A percentile compares a stretch with the other conserved stretches of the same genome.
phyloP scores from a whole-genome alignment of 2,329 filamentous ascomycete genomes.

The Emericellopsis atlantica region DNA sequence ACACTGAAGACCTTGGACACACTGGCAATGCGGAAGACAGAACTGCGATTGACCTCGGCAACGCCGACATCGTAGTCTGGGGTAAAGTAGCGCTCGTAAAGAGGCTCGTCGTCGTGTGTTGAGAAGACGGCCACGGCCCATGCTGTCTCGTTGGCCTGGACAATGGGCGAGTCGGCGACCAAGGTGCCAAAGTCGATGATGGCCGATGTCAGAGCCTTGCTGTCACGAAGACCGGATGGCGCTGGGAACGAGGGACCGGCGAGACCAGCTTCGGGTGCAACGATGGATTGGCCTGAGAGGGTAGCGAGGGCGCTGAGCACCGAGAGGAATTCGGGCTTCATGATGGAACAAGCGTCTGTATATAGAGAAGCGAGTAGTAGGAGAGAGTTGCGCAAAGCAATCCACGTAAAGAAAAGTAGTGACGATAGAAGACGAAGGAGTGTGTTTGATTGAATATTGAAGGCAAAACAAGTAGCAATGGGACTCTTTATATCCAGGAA shows the following conservation, averaged over 20 bases:
- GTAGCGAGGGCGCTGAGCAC: neutral
- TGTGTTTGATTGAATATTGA: no score
- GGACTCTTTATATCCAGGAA: no score
- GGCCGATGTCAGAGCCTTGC: neutral
- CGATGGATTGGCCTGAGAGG: neutral
- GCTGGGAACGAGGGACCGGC: neutral
- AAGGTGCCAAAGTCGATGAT: neutral
- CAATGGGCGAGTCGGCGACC: neutral
- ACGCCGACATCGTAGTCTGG: slow-evolving; percentile 10
- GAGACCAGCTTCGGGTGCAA: neutral
- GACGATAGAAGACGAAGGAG: no score
- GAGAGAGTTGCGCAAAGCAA: no score
- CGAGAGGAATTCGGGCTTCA: neutral
- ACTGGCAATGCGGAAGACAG: slow-evolving; percentile 26
- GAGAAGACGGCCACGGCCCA: slow-evolving; percentile 13
- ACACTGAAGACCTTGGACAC: slow-evolving; percentile 31
- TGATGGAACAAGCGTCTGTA: neutral
- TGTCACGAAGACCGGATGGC: neutral
- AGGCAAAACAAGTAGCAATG: no score
- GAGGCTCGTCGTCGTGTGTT: slow-evolving; percentile 9
- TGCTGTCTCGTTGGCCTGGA: slow-evolving; percentile 8
- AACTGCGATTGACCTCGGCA: slow-evolving; percentile 14
- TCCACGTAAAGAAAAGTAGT: no score
- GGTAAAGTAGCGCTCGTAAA: slow-evolving; percentile 13
- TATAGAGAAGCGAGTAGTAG: no score